phyloP scores from a whole-genome alignment of 257 asterid genomes.

The Misopates orontium region DNA sequence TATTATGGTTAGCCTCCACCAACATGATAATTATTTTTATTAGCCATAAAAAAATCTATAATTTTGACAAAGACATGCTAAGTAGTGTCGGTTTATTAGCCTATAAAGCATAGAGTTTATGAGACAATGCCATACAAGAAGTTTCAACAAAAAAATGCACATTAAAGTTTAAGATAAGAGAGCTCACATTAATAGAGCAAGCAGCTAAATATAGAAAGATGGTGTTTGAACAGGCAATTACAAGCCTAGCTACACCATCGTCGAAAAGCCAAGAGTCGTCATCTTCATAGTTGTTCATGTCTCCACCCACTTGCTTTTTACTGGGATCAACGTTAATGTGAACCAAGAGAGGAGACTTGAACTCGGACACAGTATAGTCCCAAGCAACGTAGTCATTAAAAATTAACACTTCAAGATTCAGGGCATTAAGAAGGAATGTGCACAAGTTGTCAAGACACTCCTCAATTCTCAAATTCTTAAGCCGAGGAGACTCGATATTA shows the following conservation, averaged over 20 bases:
- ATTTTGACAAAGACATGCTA: no score
- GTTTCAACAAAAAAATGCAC: no score
- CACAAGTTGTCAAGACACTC: neutral
- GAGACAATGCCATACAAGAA: no score
- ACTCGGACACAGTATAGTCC: neutral
- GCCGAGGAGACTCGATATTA: neutral
- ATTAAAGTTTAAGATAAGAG: neutral
- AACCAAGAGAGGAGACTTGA: slow-evolving; percentile 8
- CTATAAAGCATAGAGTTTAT: neutral
- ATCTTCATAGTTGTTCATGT: neutral
- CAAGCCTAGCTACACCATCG: neutral
- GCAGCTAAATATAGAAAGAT: neutral
- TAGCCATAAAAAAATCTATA: no score
- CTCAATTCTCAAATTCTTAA: neutral
- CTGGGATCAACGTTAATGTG: slow-evolving; percentile 1
- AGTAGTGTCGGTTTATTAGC: no score
- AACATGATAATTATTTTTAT: no score
- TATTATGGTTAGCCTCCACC: no score
- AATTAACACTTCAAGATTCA: neutral
- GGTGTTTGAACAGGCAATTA: neutral
- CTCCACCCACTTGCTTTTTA: neutral
- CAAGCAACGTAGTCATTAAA: neutral
- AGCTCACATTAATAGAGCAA: neutral
- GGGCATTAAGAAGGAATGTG: neutral
- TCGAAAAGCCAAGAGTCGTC: neutral